phyloP scores from a whole-genome alignment of 495 filamentous ascomycete genomes.

The Podospora bellae-mahoneyi region DNA sequence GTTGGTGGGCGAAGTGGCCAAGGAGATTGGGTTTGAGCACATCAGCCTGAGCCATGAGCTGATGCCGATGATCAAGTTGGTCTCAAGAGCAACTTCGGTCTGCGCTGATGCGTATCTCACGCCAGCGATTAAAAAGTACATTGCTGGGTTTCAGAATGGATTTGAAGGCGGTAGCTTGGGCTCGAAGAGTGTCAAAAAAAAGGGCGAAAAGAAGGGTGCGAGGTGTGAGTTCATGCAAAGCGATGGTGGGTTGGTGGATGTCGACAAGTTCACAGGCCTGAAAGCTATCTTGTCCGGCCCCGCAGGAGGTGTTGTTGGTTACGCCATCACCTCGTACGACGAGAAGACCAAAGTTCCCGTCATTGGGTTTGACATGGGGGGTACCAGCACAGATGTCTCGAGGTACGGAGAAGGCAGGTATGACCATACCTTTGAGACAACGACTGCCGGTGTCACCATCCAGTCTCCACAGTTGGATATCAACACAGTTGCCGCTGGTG shows the following conservation, averaged over 20 bases:
- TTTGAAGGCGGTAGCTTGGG: constrained; percentile 66
- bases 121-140: constrained; percentile 93
- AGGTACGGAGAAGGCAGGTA: constrained; percentile 84
- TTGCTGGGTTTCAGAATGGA: constrained; percentile 76
- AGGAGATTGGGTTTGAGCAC: constrained; percentile 70
- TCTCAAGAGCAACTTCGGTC: constrained; percentile 84
- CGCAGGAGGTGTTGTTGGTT: constrained; percentile 84
- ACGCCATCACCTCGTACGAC: constrained; percentile 91
- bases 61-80: constrained; percentile 94
- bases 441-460: constrained; percentile 91
- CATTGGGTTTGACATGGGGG: constrained; percentile 95
- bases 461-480: constrained; percentile 96
- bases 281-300: constrained; percentile 76
- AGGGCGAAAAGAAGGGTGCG: constrained; percentile 53
- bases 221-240: constrained; percentile 86
- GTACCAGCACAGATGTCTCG: constrained; percentile 92
- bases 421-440: constrained; percentile 97
- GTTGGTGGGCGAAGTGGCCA: constrained; percentile 62
- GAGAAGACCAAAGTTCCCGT: constrained; percentile 80
- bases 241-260: constrained; percentile 75
- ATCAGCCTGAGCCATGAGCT: constrained; percentile 71
- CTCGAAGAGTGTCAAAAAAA: constrained; percentile 59
- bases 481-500: constrained; percentile 94
- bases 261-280: constrained; percentile 70
- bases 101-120: constrained; percentile 96